Percentiles rank a stretch among this genome's conserved stretches.
Conservation (phyloP, 176 grass and related monocot genomes). For the Juncus inflexus region DNA sequence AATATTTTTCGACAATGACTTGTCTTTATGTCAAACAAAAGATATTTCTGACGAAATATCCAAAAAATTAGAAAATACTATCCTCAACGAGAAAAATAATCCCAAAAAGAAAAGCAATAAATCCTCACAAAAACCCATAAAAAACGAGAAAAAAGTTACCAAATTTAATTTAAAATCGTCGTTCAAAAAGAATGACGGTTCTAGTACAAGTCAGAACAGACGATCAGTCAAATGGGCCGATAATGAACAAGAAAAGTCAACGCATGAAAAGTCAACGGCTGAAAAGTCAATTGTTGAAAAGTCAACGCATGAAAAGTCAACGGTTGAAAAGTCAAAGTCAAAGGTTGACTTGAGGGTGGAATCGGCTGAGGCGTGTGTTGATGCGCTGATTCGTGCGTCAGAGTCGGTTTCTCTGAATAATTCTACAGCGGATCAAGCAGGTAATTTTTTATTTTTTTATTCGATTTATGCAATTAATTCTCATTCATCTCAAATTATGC, state of each 20-base stretch:
- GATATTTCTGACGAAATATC: constrained; percentile 50
- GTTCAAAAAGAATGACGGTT: constrained; percentile 38
- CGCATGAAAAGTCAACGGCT: constrained; percentile 29
- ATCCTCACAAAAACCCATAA: constrained; percentile 39
- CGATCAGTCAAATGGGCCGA: constrained; percentile 75
- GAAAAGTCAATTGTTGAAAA: constrained; percentile 28
- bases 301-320: constrained; percentile 27
- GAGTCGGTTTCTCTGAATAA: constrained; percentile 62
- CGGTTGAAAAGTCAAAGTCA: constrained; percentile 28
- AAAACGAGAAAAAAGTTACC: constrained; percentile 28
- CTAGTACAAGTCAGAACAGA: constrained; percentile 33
- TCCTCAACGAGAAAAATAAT: constrained; percentile 41
- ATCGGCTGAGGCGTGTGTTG: constrained; percentile 81
- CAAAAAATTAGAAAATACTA: constrained; percentile 38
- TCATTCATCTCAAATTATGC: constrained; percentile 7
- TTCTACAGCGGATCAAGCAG: constrained; percentile 61
- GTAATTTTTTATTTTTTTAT: constrained; percentile 23
- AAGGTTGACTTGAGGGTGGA: constrained; percentile 31
- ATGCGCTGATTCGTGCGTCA: constrained; percentile 59
- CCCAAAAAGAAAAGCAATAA: constrained; percentile 45
- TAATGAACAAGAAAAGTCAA: constrained; percentile 37
- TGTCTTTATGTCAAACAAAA: constrained; percentile 32
- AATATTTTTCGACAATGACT: constrained; percentile 24
- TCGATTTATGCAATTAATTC: constrained; percentile 1
- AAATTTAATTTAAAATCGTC: constrained; percentile 55